These are phyloP conservation scores for Conticribra weissflogii DNA, from an alignment of 108 stramenopile species.

Conservation along the genomic window DNA sequence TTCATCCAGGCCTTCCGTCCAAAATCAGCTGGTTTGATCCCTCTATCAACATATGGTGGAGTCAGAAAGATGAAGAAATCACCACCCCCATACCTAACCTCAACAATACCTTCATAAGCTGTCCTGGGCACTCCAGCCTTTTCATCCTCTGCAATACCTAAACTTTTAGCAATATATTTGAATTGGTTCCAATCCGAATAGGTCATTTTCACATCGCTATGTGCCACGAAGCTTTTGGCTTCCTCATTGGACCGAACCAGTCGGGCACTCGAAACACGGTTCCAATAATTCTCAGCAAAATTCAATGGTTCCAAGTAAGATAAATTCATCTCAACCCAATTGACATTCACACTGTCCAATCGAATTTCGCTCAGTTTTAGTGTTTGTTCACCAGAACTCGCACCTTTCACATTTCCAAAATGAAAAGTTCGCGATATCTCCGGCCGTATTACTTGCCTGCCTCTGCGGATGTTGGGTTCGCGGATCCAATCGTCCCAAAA, in stretches of 20 bases:
- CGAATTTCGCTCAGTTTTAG: conserved; percentile 53
- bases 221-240: conserved; percentile 39
- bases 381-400: conserved; percentile 63
- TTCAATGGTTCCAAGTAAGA: conserved; percentile 54
- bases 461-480: conserved; percentile 80
- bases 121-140: conserved; percentile 92
- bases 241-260: conserved; percentile 46
- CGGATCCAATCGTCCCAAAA: conserved; percentile 98
- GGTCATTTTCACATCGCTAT: conserved; percentile 53
- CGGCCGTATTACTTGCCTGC: conserved; percentile 83
- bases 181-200: conserved; percentile 61
- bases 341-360: conserved; percentile 60
- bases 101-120: conserved; percentile 92
- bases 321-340: conserved; percentile 71
- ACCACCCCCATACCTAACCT: conserved; percentile 52
- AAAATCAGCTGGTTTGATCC: conserved; percentile 24
- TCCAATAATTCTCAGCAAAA: conserved; percentile 57
- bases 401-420: conserved; percentile 75
- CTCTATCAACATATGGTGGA: conserved; percentile 39
- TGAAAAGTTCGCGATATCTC: conserved; percentile 89
- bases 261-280: conserved; percentile 47
- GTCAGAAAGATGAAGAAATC: conserved; percentile 59
- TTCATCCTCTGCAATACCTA: conserved; percentile 86
- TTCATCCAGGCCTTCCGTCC: conserved; percentile 41
- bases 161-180: conserved; percentile 44